These are phyloP conservation scores for Moesziomyces sp. DNA, from an alignment of 1,284 basidiomycete genomes.

Conservation along the genomic window DNA sequence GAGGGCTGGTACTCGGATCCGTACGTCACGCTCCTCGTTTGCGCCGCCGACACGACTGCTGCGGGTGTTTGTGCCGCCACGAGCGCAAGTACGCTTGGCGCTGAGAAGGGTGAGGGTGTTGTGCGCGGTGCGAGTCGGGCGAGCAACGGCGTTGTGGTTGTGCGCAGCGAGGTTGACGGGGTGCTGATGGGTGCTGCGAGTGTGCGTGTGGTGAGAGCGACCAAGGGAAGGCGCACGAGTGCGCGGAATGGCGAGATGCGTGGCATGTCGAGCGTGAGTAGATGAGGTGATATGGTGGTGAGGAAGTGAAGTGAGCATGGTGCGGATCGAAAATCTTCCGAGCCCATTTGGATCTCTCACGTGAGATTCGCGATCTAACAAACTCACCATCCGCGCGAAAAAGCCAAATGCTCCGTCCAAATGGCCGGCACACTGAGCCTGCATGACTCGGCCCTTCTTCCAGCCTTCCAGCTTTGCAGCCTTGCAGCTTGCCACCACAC, in stretches of 20 bases:
- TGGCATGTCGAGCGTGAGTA: slow-evolving; percentile 9
- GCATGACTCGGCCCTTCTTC: too few relatives aligned
- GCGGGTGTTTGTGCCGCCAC: background rate
- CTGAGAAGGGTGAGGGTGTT: background rate
- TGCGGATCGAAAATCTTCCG: background rate
- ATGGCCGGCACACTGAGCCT: slow-evolving; percentile 1
- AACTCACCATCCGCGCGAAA: background rate
- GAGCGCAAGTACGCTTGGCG: slow-evolving; percentile 2
- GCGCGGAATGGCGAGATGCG: slow-evolving; percentile 28
- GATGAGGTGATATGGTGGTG: slow-evolving; percentile 1
- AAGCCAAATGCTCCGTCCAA: slow-evolving; percentile 4
- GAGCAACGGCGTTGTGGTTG: background rate
- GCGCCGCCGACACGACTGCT: background rate
- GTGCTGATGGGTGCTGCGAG: background rate
- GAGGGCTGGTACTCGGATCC: slow-evolving; percentile 88
- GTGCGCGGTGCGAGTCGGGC: background rate
- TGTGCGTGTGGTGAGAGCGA: slow-evolving; percentile 1
- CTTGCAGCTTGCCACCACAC: too few relatives aligned
- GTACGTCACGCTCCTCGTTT: slow-evolving; percentile 57
- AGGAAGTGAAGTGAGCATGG: background rate
- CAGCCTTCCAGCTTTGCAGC: too few relatives aligned
- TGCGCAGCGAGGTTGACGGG: background rate
- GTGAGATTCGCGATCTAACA: slow-evolving; percentile 8
- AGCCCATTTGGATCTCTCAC: slow-evolving; percentile 3
- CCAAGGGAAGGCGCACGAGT: slow-evolving; percentile 3